A percentile compares a stretch with the other conserved stretches of the same genome.
Evolutionary conservation across 768 basidiomycete genomes (phyloP).

Genomic region (Collybia sordida): DNA sequence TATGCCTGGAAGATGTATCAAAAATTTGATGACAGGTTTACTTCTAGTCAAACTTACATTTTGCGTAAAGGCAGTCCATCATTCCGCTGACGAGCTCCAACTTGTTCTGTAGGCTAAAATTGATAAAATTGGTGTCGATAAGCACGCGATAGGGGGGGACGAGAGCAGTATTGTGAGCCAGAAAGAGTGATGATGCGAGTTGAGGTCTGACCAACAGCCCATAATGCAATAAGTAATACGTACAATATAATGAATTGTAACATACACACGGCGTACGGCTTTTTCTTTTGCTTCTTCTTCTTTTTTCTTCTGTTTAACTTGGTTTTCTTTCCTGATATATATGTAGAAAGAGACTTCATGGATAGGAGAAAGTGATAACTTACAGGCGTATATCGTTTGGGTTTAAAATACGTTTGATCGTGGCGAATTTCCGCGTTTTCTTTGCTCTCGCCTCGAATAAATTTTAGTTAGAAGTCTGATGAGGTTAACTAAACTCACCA

Average conservation of each 20-base stretch:
- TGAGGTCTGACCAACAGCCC: conserved; percentile 54
- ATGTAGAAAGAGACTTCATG: conserved; percentile 6
- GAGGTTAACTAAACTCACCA: background rate
- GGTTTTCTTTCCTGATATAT: conserved; percentile 81
- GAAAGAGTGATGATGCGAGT: conserved; percentile 88
- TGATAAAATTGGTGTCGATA: conserved; percentile 99
- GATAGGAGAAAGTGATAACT: conserved; percentile 24
- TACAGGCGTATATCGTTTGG: conserved; percentile 93
- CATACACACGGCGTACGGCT: conserved; percentile 77
- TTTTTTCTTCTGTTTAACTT: conserved; percentile 85
- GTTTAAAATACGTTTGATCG: conserved; percentile 91
- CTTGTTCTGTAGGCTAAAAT: conserved; percentile 97
- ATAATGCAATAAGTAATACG: background rate
- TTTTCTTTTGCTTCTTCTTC: conserved; percentile 80
- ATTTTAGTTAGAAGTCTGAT: background rate
- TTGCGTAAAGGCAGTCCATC: conserved; percentile 99
- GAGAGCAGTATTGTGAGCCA: conserved; percentile 93
- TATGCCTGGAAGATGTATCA: conserved; percentile 60
- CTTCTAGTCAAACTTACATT: conserved; percentile 70
- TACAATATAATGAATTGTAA: conserved; percentile 14
- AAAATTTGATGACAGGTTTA: background rate
- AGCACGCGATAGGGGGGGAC: conserved; percentile 96
- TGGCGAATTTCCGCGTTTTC: conserved; percentile 93
- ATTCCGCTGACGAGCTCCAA: conserved; percentile 94
- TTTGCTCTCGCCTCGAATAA: conserved; percentile 78